Evolutionary conservation across 768 basidiomycete species (phyloP).

Genomic region (Lentinula aciculospora): DNA sequence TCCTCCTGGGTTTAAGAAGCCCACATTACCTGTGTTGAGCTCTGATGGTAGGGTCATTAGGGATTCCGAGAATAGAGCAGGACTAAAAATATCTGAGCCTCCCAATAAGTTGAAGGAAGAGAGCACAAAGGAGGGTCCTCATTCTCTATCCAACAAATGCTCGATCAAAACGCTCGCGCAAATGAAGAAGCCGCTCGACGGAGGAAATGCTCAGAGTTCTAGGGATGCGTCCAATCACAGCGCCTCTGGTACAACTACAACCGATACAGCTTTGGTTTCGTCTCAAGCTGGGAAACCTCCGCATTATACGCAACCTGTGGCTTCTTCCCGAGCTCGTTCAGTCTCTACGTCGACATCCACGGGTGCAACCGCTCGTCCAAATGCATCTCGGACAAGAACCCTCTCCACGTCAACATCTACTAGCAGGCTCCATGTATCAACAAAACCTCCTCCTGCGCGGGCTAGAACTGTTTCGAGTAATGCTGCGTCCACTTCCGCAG

Average conservation of each 20-base stretch:
- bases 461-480: neutral
- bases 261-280: neutral
- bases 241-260: too few species aligned
- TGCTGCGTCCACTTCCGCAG: neutral
- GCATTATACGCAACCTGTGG: neutral
- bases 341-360: neutral
- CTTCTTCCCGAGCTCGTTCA: constrained; percentile 2
- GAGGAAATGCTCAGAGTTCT: neutral
- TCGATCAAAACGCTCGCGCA: neutral
- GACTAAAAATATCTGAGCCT: neutral
- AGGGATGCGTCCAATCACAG: neutral
- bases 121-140: too few species aligned
- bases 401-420: neutral
- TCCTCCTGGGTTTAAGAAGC: neutral
- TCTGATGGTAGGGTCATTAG: too few species aligned
- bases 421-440: neutral
- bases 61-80: neutral
- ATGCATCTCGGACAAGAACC: neutral
- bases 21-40: too few species aligned
- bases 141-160: neutral
- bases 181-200: neutral
- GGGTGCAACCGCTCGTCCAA: neutral
- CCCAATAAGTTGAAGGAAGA: too few species aligned
- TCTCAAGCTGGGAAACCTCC: neutral
- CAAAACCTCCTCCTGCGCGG: neutral